Base-by-base conservation (phyloP, 1,284 basidiomycete species). In the Porogramme epimiltina region DNA sequence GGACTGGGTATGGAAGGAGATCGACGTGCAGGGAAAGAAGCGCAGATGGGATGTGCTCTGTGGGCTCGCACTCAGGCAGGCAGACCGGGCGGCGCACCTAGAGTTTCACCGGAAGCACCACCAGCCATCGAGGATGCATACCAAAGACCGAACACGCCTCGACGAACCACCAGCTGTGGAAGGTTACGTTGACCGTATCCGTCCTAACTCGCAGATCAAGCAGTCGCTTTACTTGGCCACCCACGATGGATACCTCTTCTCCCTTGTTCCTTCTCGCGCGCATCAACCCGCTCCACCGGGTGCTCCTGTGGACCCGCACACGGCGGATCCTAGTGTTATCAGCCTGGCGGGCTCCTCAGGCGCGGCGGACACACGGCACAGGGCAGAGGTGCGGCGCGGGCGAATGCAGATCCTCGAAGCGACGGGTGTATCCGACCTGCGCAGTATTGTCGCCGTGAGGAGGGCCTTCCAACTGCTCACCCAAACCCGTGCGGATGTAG, bases 1-100 rank as follows among this genome's bases (percentile, higher is more conserved):
- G 42, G 91, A 95, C 65, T 95, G 92, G 93, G 76, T 93, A 34
- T 87, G 84, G 81, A 74, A 87, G 41, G 79, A 85, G 23, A 68
- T 74, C 16, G 89, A 91, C 60, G 74, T 87, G 1, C 73, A 81
- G 20, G 87, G 82, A 13, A 69, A 78, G 45, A 62, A 70, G n/a
- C 78, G 91, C 37, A 75, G 78, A 36, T 93, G 89, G 87, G 78
- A 79, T 2, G 82, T 91, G 1, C 68, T 94, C 11, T 87, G 79
- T 60, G 92, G 91, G 19, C 62, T 91, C 28, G 81, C 87, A 20
- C 73, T 92, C 52, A 77, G 78, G 58, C 81, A 87, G 72, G 75
- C 77, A 39, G 68, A 71, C 16, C 73, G 70, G 45, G 72, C 77
- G 10, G 78, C 84, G 6, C 75, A 81, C 23, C 76, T 95, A 13